Percentiles rank a stretch among this genome's conserved stretches.
These are phyloP conservation scores for Plicaturopsis crispa DNA, from an alignment of 768 basidiomycete species.

Conservation along the genomic window DNA sequence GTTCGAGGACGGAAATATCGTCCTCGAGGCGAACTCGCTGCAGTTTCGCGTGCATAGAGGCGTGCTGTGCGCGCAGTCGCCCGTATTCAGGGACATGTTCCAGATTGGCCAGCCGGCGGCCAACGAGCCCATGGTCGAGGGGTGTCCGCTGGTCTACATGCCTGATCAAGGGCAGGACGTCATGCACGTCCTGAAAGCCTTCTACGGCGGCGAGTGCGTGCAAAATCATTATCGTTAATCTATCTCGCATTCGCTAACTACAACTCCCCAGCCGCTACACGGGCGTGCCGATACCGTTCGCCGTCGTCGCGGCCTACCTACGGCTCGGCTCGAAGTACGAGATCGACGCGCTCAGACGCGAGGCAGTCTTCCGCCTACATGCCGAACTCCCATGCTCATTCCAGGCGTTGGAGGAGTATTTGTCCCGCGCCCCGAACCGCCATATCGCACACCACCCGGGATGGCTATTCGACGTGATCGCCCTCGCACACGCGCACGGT, in stretches of 20 bases:
- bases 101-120: slow-evolving; percentile 19
- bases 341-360: neutral
- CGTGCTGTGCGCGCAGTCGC: slow-evolving; percentile 19
- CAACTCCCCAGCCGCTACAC: too few relatives aligned
- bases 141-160: slow-evolving; percentile 13
- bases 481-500: neutral
- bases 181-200: slow-evolving; percentile 5
- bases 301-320: slow-evolving; percentile 2
- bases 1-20: slow-evolving; percentile 9
- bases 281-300: too few relatives aligned
- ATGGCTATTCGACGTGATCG: slow-evolving; percentile 1
- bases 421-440: too few relatives aligned
- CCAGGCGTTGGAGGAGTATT: neutral
- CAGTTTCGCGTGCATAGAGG: slow-evolving; percentile 8
- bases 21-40: slow-evolving; percentile 1
- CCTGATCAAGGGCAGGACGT: slow-evolving; percentile 9
- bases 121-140: slow-evolving; percentile 6
- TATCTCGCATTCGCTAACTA: too few relatives aligned
- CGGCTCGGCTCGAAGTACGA: slow-evolving; percentile 9
- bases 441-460: neutral
- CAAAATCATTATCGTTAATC: too few relatives aligned
- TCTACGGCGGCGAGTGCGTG: neutral
- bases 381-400: slow-evolving; percentile 1
- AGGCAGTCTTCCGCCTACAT: slow-evolving; percentile 2
- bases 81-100: slow-evolving; percentile 32